These are phyloP conservation scores for Tetrapisispora phaffii DNA, from an alignment of 805 yeast genomes.

Conservation along the genomic window DNA sequence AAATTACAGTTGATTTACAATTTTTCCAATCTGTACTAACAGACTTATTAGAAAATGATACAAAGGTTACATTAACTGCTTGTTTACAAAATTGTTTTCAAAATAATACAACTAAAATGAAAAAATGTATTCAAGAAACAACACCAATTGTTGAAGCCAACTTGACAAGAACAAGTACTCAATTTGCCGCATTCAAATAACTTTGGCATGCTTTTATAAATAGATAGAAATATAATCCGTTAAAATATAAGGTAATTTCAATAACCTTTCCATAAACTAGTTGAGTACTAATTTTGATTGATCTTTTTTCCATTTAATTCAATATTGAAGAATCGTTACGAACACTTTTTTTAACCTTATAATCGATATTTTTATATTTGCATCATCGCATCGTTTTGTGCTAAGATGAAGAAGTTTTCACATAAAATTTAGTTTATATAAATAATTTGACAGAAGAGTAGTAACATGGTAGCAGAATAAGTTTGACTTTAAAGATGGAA, in stretches of 20 bases:
- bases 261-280: no score
- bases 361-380: neutral
- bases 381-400: constrained; percentile 1
- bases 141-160: constrained; percentile 26
- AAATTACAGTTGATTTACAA: constrained; percentile 44
- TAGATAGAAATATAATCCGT: neutral
- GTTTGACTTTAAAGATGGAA: neutral
- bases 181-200: constrained; percentile 27
- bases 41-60: constrained; percentile 23
- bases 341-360: no score
- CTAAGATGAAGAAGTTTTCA: neutral
- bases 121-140: constrained; percentile 21
- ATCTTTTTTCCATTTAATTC: no score
- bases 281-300: no score
- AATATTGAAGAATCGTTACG: no score
- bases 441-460: no score
- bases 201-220: neutral
- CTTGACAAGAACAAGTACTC: constrained; percentile 21
- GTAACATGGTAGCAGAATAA: neutral
- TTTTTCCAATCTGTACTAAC: constrained; percentile 34
- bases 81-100: constrained; percentile 28
- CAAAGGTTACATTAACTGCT: constrained; percentile 24
- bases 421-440: no score
- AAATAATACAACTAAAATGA: constrained; percentile 17
- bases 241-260: no score